phyloP scores from a whole-genome alignment of 75 land plant species.

The Selaginella moellendorffii region DNA sequence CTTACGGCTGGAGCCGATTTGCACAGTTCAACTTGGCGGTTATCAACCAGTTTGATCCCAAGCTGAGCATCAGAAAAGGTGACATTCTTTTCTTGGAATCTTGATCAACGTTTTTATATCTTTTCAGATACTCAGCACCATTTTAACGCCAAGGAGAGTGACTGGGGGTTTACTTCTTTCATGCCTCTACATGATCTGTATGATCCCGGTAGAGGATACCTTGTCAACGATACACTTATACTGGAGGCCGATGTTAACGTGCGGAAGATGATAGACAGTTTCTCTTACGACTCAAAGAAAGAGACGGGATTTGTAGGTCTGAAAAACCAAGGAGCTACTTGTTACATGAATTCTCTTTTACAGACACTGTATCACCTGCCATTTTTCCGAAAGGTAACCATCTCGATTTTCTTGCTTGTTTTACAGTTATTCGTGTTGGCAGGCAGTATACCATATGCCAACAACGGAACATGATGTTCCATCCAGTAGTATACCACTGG shows the following conservation, averaged over 20 bases:
- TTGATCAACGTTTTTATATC: not conserved
- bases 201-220: conserved; percentile 5
- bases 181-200: conserved; percentile 9
- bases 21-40: conserved; percentile 5
- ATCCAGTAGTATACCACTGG: conserved; percentile 7
- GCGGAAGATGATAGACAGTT: not conserved
- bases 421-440: not conserved
- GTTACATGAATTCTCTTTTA: conserved; percentile 9
- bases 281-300: conserved; percentile 2
- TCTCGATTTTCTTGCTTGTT: not conserved
- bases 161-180: conserved; percentile 9
- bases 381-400: conserved; percentile 5
- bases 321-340: conserved; percentile 6
- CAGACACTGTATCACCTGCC: conserved; percentile 4
- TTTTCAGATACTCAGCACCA: conserved; percentile 4
- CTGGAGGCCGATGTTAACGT: conserved; percentile 7
- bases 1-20: conserved; percentile 7
- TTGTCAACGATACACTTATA: conserved; percentile 7
- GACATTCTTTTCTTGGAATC: not conserved
- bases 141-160: conserved; percentile 1
- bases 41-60: conserved; percentile 3
- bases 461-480: conserved; percentile 7
- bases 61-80: conserved; percentile 6
- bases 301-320: conserved; percentile 3
- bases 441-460: conserved; percentile 9